Evolutionary conservation across 352 stramenopile genomes (phyloP).

Genomic region (Globisporangium echinulatum): DNA sequence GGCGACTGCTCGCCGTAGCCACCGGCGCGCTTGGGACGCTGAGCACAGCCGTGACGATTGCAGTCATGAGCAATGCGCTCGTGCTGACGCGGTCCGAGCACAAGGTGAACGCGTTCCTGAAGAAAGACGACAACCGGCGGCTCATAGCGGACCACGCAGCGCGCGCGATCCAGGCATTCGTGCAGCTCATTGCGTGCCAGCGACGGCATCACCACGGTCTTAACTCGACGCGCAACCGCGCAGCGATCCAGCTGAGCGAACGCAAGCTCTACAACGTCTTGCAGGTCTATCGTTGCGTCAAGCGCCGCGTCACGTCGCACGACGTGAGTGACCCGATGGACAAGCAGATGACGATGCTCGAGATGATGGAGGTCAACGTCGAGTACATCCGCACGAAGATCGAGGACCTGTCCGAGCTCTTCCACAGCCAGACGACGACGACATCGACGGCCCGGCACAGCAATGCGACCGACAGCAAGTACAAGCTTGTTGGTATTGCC

Average conservation of each 20-base stretch:
- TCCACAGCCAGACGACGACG: conserved; percentile 23
- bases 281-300: conserved; percentile 45
- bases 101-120: conserved; percentile 78
- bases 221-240: conserved; percentile 8
- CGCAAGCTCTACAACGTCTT: conserved; percentile 58
- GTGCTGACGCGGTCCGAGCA: conserved; percentile 69
- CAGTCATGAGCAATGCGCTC: conserved; percentile 68
- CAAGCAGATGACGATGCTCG: conserved; percentile 80
- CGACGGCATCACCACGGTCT: conserved; percentile 18
- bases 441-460: neutral
- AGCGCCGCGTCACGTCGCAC: conserved; percentile 52
- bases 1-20: conserved; percentile 41
- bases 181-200: conserved; percentile 45
- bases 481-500: conserved; percentile 6
- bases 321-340: conserved; percentile 73
- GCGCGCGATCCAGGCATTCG: conserved; percentile 51
- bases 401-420: conserved; percentile 52
- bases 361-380: conserved; percentile 84
- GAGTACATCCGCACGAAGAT: conserved; percentile 80
- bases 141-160: conserved; percentile 57
- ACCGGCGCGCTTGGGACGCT: conserved; percentile 49
- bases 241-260: conserved; percentile 24
- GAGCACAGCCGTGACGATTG: conserved; percentile 64
- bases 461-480: conserved; percentile 9
- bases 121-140: conserved; percentile 58